Evolutionary conservation across 176 grass and related monocot genomes (phyloP).

Genomic region (Alopecurus myosuroides): DNA sequence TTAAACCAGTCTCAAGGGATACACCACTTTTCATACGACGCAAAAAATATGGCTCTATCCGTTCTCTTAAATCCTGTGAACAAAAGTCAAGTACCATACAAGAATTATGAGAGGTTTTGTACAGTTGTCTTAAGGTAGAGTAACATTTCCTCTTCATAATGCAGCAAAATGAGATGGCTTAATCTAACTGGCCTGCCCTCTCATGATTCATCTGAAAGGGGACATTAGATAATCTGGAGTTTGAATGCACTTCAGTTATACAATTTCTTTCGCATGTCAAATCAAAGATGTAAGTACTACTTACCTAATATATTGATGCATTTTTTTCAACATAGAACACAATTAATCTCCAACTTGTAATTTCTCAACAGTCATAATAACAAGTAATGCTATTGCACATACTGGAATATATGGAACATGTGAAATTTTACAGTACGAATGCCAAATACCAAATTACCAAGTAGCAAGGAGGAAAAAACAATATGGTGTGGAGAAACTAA

Average conservation of each 20-base stretch:
- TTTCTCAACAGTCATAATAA: background rate
- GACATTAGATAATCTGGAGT: background rate
- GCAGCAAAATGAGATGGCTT: background rate
- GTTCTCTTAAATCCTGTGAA: constrained; percentile 71
- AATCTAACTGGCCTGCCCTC: background rate
- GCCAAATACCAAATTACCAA: constrained; percentile 9
- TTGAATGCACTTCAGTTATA: background rate
- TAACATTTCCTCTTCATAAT: background rate
- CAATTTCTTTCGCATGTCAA: constrained; percentile 13
- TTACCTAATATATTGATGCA: background rate
- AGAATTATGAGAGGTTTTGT: constrained; percentile 20
- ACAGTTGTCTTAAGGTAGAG: background rate
- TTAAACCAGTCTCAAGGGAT: constrained; percentile 29
- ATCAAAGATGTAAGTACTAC: background rate
- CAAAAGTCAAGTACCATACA: constrained; percentile 6
- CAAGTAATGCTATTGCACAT: background rate
- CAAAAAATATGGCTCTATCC: constrained; percentile 79
- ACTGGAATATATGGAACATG: background rate
- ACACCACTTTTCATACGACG: constrained; percentile 73
- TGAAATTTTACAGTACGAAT: background rate
- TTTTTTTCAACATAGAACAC: background rate
- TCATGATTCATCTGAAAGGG: background rate
- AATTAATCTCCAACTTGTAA: background rate
- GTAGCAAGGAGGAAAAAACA: background rate
- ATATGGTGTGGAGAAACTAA: background rate